Conservation (phyloP, 306 rosid species). For the Castanospermum australe region DNA sequence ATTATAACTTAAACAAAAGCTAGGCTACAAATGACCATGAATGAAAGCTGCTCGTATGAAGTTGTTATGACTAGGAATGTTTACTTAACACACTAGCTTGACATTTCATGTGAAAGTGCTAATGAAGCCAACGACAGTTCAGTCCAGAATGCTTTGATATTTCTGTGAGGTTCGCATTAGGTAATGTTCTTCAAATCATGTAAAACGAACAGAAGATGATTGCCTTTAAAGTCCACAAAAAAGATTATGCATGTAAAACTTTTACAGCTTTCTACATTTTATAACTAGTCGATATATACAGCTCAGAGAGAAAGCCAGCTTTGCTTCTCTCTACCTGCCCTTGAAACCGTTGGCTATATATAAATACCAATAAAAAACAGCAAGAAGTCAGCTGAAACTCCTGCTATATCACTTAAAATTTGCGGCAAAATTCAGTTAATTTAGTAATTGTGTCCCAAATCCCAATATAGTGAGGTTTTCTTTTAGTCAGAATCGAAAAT, state of each 20-base stretch:
- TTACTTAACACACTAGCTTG: background rate
- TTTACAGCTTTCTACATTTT: conserved; percentile 19
- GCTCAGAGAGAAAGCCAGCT: conserved; percentile 1
- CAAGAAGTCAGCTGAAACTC: background rate
- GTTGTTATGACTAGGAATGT: background rate
- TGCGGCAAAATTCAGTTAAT: background rate
- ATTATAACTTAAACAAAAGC: background rate
- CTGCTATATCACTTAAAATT: background rate
- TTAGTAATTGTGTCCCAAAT: background rate
- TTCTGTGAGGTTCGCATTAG: conserved; percentile 6
- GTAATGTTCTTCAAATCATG: background rate
- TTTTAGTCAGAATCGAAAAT: background rate
- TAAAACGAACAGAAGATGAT: conserved; percentile 29
- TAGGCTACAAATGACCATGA: background rate
- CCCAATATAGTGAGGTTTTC: background rate
- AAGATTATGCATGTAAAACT: background rate
- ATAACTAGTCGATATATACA: conserved; percentile 1
- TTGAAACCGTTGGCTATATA: background rate
- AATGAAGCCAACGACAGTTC: background rate
- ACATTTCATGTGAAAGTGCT: background rate
- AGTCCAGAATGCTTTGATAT: background rate
- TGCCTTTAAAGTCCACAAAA: background rate
- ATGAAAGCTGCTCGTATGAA: background rate
- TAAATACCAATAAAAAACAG: background rate
- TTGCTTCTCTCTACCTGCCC: conserved; percentile 2